Evolutionary conservation across 2,329 filamentous ascomycete species (phyloP).

Genomic region (Paraphaeosphaeria sporulosa): DNA sequence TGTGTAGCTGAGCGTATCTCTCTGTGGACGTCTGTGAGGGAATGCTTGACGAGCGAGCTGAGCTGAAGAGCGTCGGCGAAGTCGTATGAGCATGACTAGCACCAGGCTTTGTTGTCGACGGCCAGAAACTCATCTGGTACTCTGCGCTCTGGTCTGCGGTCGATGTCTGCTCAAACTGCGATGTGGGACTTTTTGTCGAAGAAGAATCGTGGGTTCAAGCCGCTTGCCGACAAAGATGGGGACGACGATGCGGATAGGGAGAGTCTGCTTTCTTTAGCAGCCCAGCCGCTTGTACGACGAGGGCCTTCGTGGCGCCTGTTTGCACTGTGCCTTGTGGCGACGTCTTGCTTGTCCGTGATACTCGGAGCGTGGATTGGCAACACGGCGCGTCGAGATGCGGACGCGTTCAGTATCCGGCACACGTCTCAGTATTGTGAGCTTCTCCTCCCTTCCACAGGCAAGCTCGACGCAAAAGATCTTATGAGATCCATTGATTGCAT

Average conservation of each 20-base stretch:
- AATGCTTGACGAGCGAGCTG: background rate
- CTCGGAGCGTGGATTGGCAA: conserved; percentile 31
- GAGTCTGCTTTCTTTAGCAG: background rate
- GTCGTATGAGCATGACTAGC: background rate
- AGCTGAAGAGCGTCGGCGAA: background rate
- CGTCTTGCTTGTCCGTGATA: conserved; percentile 28
- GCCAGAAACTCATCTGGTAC: background rate
- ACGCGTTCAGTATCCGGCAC: conserved; percentile 38
- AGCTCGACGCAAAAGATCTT: too few species aligned
- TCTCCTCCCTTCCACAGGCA: background rate
- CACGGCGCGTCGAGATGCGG: conserved; percentile 26
- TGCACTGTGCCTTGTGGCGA: conserved; percentile 23
- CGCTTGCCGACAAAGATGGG: background rate
- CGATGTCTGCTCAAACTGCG: background rate
- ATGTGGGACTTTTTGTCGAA: conserved; percentile 29
- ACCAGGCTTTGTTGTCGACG: background rate
- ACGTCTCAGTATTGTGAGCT: conserved; percentile 43
- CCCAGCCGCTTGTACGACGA: background rate
- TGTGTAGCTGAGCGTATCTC: background rate
- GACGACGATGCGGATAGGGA: background rate
- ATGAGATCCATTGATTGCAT: too few species aligned
- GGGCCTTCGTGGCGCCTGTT: conserved; percentile 27
- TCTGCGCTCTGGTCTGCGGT: background rate
- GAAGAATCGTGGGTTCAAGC: conserved; percentile 5
- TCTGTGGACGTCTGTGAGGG: background rate